A percentile compares a stretch with the other conserved stretches of the same genome.
These are phyloP conservation scores for Stemphylium vesicarium DNA, from an alignment of 2,329 filamentous ascomycete species.

Conservation along the genomic window DNA sequence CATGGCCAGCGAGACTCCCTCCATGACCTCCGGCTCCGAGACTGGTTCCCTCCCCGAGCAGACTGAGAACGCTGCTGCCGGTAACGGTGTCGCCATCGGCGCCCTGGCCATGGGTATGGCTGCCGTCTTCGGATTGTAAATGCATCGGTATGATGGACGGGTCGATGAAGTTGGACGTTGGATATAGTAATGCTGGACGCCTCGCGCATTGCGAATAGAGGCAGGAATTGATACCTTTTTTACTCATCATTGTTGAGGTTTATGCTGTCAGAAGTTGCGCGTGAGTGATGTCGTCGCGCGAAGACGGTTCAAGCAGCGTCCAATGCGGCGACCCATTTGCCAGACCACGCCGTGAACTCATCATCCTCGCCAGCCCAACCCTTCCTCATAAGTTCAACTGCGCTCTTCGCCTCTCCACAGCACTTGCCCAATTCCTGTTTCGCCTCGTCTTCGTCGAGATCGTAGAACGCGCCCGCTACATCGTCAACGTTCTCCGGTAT, in stretches of 20 bases:
- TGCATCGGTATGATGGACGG: no score
- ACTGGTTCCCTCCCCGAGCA: constrained; percentile 10
- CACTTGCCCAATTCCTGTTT: constrained; percentile 65
- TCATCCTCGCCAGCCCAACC: constrained; percentile 72
- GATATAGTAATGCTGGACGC: neutral
- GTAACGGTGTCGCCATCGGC: constrained; percentile 30
- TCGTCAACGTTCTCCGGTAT: constrained; percentile 75
- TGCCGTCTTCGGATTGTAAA: constrained; percentile 33
- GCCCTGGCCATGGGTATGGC: constrained; percentile 30
- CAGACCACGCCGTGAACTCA: constrained; percentile 80
- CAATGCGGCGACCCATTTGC: constrained; percentile 59
- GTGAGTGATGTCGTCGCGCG: neutral
- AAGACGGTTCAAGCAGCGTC: constrained; percentile 33
- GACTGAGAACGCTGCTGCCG: constrained; percentile 28
- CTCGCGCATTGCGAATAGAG: no score
- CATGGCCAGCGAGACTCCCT: constrained; percentile 5
- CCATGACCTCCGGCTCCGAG: constrained; percentile 2
- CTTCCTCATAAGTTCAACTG: constrained; percentile 61
- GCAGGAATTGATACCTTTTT: no score
- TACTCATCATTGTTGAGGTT: no score
- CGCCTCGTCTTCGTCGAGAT: constrained; percentile 65
- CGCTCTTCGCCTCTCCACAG: constrained; percentile 64
- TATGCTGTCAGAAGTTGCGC: neutral
- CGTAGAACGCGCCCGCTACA: constrained; percentile 75
- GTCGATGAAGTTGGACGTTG: no score